A percentile compares a stretch with the other conserved stretches of the same genome.
Evolutionary conservation across 2,329 filamentous ascomycete genomes (phyloP).

Genomic region (Fusarium illudens): DNA sequence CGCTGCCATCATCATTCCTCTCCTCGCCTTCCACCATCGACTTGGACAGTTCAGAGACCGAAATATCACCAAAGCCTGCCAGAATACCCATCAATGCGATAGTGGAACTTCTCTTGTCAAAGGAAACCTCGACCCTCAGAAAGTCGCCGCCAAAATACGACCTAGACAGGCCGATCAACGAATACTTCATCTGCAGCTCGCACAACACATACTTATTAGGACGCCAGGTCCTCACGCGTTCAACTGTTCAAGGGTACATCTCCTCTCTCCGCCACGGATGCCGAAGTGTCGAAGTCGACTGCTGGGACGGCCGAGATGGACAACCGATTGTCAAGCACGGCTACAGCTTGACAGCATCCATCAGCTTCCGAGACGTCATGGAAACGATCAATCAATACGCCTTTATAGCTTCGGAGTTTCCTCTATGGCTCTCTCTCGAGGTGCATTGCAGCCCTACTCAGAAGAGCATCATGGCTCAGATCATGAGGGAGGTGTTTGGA

Average conservation of each 20-base stretch:
- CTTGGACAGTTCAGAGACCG: neutral
- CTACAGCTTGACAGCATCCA: conserved; percentile 20
- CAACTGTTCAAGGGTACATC: conserved; percentile 14
- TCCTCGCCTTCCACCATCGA: neutral
- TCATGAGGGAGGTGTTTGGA: conserved; percentile 13
- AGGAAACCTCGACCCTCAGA: neutral
- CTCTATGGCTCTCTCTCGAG: conserved; percentile 17
- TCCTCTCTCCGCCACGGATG: conserved; percentile 8
- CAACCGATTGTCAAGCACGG: conserved; percentile 24
- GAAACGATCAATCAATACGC: neutral
- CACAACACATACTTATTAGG: conserved; percentile 27
- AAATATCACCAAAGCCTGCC: neutral
- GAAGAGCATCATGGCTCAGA: conserved; percentile 4
- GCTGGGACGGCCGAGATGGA: conserved; percentile 22
- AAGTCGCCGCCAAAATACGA: accelerated
- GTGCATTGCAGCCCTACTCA: conserved; percentile 10
- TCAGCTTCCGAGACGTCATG: conserved; percentile 13
- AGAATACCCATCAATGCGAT: accelerated
- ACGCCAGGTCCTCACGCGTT: conserved; percentile 15
- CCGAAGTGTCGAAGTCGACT: conserved; percentile 18
- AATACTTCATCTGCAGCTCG: conserved; percentile 26
- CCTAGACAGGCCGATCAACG: conserved; percentile 11
- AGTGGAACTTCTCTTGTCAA: neutral
- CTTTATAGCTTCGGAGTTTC: conserved; percentile 10
- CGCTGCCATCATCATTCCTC: accelerated